A percentile compares a stretch with the other conserved stretches of the same genome.
phyloP scores from a whole-genome alignment of 2,329 filamentous ascomycete species.

The Alternaria panax region DNA sequence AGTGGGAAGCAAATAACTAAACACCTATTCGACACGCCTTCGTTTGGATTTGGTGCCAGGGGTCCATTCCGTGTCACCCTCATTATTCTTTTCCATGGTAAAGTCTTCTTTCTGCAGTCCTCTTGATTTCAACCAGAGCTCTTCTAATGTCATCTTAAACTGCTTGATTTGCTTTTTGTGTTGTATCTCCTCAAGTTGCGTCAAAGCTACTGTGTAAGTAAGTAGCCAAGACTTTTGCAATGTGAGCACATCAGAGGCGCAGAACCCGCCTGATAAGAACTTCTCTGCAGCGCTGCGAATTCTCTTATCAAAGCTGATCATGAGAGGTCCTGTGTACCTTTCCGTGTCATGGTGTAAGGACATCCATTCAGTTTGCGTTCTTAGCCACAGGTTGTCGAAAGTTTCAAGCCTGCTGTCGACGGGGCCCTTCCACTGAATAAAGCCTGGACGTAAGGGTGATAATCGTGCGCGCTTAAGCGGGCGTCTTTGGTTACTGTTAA shows the following conservation, averaged over 20 bases:
- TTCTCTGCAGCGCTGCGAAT: not conserved
- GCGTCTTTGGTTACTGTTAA: not conserved
- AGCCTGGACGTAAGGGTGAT: not conserved
- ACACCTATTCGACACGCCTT: not conserved
- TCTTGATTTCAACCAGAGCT: not conserved
- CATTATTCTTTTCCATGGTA: not conserved
- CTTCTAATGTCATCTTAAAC: not conserved
- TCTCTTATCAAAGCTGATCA: not conserved
- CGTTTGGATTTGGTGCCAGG: not conserved
- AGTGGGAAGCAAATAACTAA: too few species aligned
- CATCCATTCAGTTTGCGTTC: not conserved
- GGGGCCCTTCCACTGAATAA: not conserved
- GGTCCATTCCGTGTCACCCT: not conserved
- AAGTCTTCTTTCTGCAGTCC: not conserved
- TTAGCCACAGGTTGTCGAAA: not conserved
- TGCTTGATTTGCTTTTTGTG: not conserved
- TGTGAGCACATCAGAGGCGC: not conserved
- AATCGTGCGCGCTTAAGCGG: not conserved
- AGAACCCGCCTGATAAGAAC: not conserved
- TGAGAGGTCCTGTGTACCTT: not conserved
- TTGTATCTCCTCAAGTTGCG: not conserved
- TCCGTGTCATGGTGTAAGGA: not conserved
- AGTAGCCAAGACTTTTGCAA: not conserved
- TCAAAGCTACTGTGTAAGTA: not conserved
- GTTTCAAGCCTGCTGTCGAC: not conserved